A percentile compares a stretch with the other conserved stretches of the same genome.
Evolutionary conservation across 345 rosid genomes (phyloP).

Genomic region (Orychophragmus violaceus): DNA sequence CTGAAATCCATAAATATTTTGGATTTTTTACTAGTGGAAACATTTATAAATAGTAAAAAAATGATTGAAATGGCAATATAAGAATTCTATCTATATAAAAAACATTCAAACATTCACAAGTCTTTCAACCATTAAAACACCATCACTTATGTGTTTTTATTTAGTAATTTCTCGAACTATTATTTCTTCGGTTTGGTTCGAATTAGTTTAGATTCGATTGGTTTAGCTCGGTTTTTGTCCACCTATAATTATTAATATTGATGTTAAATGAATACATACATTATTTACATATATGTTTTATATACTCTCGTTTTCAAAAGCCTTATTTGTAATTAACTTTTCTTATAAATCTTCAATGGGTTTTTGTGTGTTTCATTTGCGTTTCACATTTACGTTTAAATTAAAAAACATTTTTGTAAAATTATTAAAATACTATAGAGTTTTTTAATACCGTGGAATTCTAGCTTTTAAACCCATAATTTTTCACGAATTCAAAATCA

Average conservation of each 20-base stretch:
- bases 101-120: no score
- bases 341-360: not conserved
- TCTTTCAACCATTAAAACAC: no score
- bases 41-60: no score
- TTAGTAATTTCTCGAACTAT: not conserved
- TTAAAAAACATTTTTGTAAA: not conserved
- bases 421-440: not conserved
- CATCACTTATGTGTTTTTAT: not conserved
- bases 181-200: no score
- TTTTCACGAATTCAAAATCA: no score
- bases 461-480: no score
- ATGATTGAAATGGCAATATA: no score
- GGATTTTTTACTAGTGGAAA: not conserved
- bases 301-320: not conserved
- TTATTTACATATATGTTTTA: not conserved
- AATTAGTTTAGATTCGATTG: no score
- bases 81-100: no score
- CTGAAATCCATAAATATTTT: not conserved
- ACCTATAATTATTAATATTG: not conserved
- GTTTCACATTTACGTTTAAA: not conserved
- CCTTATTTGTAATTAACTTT: not conserved
- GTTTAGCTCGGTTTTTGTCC: no score
- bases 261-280: not conserved
- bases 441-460: no score
- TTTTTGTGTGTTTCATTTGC: not conserved